Evolutionary conservation across 202 grass and related monocot genomes (phyloP), one percentile per base, ranked within the genome.

Genomic region (Setaria viridis): DNA sequence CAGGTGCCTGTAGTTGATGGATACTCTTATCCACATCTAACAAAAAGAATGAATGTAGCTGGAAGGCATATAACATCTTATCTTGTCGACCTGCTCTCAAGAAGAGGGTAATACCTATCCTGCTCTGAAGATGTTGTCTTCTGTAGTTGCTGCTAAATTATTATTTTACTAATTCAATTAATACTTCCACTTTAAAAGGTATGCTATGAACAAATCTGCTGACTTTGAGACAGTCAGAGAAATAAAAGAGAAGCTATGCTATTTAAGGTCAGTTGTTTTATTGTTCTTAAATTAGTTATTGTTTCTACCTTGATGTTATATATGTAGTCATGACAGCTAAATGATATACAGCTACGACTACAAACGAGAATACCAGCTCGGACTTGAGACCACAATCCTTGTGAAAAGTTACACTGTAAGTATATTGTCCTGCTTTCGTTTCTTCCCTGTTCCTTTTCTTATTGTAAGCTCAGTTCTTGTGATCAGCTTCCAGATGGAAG

Each of bases 1-100:
- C 84, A 99, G 96, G 96, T 99, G 76, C 96, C 93, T 29, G 96
- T 99, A 45, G 96, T 99, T 85, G 96, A 99, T 96, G 93, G 91
- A 34, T 99, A 93, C 81, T 99, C 91, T 58, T 96, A 94, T 84
- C 96, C 91, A 42, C 93, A 99, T 92, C 85, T 96, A 67, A 99
- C 96, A 39, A 99, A 99, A 82, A 84, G 93, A 93, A 99, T 99
- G 93, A 99, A 99, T 88, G 93, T 99, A 84, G 93, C 93, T 86
- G 96, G 96, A 84, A 94, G 96, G 83, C 96, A 99, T 83, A 94
- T 99, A 87, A 99, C 93, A 67, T 96, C 96, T 54, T 99, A 96
- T 90, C 91, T 99, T 91, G 91, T 96, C 82, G 93, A 99, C 83
- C 88, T 96, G 59, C 90, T 99, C 19, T 99, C 96, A 78, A 93